Evolutionary conservation across 495 filamentous ascomycete species (phyloP), one percentile per base, ranked within the genome.

Genomic region (Filosporella fistucella): DNA sequence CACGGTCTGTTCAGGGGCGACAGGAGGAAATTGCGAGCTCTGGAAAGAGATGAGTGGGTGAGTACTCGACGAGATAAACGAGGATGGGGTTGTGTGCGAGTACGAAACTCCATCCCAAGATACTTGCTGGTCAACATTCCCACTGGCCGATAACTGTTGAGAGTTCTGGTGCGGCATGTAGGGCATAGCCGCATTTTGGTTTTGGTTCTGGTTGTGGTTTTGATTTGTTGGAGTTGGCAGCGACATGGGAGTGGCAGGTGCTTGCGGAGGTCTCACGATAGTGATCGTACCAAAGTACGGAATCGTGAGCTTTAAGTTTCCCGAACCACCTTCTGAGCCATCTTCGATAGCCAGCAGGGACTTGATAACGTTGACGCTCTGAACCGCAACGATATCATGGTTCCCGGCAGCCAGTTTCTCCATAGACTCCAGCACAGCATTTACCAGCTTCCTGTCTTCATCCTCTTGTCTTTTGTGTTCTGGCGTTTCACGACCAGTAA

Each of bases 201-300:
- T n/a, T n/a, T n/a, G n/a, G n/a, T n/a, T n/a, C n/a, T n/a, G n/a
- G n/a, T n/a, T n/a, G n/a, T n/a, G n/a, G n/a, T n/a, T n/a, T n/a
- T n/a, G n/a, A n/a, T n/a, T n/a, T n/a, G n/a, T n/a, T n/a, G n/a
- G n/a, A n/a, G n/a, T n/a, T n/a, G n/a, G n/a, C n/a, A n/a, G n/a
- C n/a, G n/a, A n/a, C n/a, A n/a, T n/a, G n/a, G n/a, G n/a, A n/a
- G n/a, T n/a, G n/a, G n/a, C n/a, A n/a, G n/a, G n/a, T n/a, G n/a
- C n/a, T 18, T 38, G 17, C 28, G 65, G 62, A 33, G 67, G 42
- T 22, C 56, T 44, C 3, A 48, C 63, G 38, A 80, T 71, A 25
- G 63, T 67, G 38, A 75, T 63, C 2, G 67, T 71, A 18, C 69
- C 71, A 5, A 73, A 59, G 28, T 71, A 70, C 13, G 71, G 71